These are phyloP conservation scores for Dactylella cylindrospora DNA, from an alignment of 2,329 filamentous ascomycete genomes.

Conservation along the genomic window DNA sequence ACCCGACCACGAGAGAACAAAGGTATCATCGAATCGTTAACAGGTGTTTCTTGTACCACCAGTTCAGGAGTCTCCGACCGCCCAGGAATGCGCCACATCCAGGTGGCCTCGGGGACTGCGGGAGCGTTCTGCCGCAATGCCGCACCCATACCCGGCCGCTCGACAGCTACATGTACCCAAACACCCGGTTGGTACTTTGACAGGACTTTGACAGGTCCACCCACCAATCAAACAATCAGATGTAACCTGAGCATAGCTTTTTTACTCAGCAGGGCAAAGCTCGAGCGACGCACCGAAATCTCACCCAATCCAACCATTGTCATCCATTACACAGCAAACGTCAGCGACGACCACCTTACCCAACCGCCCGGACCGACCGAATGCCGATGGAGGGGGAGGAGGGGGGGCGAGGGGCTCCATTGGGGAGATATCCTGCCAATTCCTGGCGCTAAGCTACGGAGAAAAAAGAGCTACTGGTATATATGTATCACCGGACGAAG, in stretches of 20 bases:
- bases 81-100: background rate
- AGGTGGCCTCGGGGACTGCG: conserved; percentile 10
- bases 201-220: conserved; percentile 10
- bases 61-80: background rate
- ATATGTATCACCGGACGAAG: conserved; percentile 17
- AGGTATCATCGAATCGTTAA: conserved; percentile 10
- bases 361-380: conserved; percentile 14
- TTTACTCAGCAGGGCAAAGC: conserved; percentile 26
- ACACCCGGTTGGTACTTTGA: too few species aligned
- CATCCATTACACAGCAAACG: conserved; percentile 33
- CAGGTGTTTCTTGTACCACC: conserved; percentile 20
- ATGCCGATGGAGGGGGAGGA: background rate
- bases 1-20: too few species aligned
- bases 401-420: background rate
- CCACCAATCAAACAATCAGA: conserved; percentile 35
- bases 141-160: conserved; percentile 15
- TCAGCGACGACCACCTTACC: conserved; percentile 39
- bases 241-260: conserved; percentile 17
- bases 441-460: too few species aligned
- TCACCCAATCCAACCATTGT: conserved; percentile 9
- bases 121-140: conserved; percentile 16
- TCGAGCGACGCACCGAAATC: too few species aligned
- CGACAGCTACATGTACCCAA: too few species aligned
- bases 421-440: conserved; percentile 1
- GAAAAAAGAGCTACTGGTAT: too few species aligned